Evolutionary conservation across 371 early-diverging fungal genomes (phyloP).

Genomic region (Quaeritorhiza haematococci): DNA sequence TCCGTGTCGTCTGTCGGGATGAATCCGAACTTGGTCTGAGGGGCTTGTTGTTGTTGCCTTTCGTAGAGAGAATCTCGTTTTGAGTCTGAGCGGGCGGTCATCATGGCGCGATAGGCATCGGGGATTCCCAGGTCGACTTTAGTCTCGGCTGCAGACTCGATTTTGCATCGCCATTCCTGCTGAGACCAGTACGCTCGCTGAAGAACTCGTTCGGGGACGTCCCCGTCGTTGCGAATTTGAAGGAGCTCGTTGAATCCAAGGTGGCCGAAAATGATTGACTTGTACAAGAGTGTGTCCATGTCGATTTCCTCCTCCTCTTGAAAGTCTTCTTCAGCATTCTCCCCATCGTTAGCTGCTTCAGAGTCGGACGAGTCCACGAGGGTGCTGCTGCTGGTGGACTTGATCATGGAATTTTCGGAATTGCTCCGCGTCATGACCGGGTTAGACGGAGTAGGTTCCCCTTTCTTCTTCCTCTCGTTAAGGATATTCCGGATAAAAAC

Average conservation of each 20-base stretch:
- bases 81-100: not conserved
- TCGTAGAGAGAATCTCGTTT: not conserved
- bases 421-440: no score
- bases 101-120: not conserved
- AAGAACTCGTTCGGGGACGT: constrained; percentile 7
- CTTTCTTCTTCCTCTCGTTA: constrained; percentile 1
- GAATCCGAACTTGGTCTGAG: not conserved
- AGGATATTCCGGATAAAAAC: constrained; percentile 46
- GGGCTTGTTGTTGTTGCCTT: not conserved
- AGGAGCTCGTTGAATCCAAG: constrained; percentile 13
- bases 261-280: no score
- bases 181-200: constrained; percentile 20
- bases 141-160: constrained; percentile 2
- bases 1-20: constrained; percentile 29
- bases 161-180: constrained; percentile 9
- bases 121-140: constrained; percentile 9
- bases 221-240: constrained; percentile 2
- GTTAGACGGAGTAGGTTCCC: no score
- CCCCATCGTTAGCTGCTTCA: no score
- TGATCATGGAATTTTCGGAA: no score
- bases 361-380: no score
- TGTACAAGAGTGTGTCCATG: not conserved
- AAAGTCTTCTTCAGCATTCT: not conserved
- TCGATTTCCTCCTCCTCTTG: not conserved
- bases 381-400: no score